Conservation (phyloP, 1,284 basidiomycete species). For the Mycena citricolor region DNA sequence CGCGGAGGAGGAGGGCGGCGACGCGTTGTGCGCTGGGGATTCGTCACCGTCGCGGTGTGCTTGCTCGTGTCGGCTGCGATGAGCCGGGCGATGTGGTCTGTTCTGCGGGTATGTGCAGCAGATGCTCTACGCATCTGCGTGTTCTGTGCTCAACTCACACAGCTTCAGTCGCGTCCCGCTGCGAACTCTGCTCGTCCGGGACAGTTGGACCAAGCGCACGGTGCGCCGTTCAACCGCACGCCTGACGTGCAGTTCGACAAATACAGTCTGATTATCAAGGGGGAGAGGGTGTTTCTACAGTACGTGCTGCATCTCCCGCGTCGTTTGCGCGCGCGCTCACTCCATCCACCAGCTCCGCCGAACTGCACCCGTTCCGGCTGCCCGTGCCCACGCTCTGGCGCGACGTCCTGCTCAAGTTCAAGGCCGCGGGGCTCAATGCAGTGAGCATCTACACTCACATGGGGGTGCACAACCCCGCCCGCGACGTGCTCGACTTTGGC, state of each 20-base stretch:
- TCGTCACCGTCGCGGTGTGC: too few relatives aligned
- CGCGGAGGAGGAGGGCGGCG: too few relatives aligned
- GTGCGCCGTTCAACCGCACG: conserved; percentile 20
- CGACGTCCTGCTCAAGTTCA: conserved; percentile 79
- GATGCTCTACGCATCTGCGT: background rate
- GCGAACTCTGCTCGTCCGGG: conserved; percentile 21
- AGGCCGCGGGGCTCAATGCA: conserved; percentile 79
- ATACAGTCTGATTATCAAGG: conserved; percentile 54
- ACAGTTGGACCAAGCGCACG: too few relatives aligned
- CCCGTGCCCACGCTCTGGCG: conserved; percentile 80
- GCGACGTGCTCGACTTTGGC: conserved; percentile 71
- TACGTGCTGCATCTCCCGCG: conserved; percentile 34
- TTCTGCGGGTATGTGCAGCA: too few relatives aligned
- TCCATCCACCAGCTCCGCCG: conserved; percentile 50
- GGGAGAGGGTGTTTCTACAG: conserved; percentile 56
- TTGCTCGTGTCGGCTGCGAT: too few relatives aligned
- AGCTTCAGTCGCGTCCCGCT: background rate
- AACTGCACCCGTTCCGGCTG: conserved; percentile 82
- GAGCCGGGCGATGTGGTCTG: too few relatives aligned
- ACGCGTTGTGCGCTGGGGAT: too few relatives aligned
- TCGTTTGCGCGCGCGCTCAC: background rate
- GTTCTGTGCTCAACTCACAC: background rate
- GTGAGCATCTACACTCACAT: conserved; percentile 75
- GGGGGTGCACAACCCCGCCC: conserved; percentile 73
- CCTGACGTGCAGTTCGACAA: conserved; percentile 57